Percentiles rank a stretch among this genome's conserved stretches.
These are phyloP conservation scores for Hyaloscypha bicolor DNA, from an alignment of 495 filamentous ascomycete species.

Conservation along the genomic window DNA sequence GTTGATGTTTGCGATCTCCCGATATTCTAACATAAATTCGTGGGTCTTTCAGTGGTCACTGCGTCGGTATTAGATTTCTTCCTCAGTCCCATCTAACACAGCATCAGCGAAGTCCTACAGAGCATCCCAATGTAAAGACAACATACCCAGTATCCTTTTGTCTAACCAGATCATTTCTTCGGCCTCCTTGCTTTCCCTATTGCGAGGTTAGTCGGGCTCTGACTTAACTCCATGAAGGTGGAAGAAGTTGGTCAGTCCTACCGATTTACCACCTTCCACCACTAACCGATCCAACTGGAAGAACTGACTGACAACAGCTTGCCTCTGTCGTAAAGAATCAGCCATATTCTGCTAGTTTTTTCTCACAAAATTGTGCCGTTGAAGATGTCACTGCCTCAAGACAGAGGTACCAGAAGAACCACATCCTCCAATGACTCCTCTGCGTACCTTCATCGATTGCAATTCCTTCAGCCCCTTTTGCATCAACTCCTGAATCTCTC, in stretches of 20 bases:
- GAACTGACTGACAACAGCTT: slow-evolving; percentile 93
- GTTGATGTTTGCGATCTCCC: slow-evolving; percentile 17
- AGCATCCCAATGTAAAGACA: neutral
- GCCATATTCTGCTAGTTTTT: neutral
- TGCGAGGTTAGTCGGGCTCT: neutral
- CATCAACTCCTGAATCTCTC: slow-evolving; percentile 82
- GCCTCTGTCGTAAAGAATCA: slow-evolving; percentile 62
- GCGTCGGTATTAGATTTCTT: neutral
- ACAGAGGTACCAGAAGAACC: neutral
- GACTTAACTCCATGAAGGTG: neutral
- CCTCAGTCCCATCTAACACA: slow-evolving; percentile 50
- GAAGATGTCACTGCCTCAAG: neutral
- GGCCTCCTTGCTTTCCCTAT: slow-evolving; percentile 77
- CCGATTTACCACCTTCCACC: slow-evolving; percentile 77
- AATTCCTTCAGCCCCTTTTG: slow-evolving; percentile 87
- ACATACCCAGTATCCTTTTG: slow-evolving; percentile 84
- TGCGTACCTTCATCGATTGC: slow-evolving; percentile 85
- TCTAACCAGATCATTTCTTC: slow-evolving; percentile 68
- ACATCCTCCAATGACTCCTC: neutral
- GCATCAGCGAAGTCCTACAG: slow-evolving; percentile 17
- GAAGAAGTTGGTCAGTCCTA: slow-evolving; percentile 13
- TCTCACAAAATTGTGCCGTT: neutral
- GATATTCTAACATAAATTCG: slow-evolving; percentile 7
- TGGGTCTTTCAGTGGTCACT: neutral
- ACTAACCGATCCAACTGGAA: slow-evolving; percentile 91